These are phyloP conservation scores for Knoxia roxburghii DNA, from an alignment of 257 asterid species.

Conservation along the genomic window DNA sequence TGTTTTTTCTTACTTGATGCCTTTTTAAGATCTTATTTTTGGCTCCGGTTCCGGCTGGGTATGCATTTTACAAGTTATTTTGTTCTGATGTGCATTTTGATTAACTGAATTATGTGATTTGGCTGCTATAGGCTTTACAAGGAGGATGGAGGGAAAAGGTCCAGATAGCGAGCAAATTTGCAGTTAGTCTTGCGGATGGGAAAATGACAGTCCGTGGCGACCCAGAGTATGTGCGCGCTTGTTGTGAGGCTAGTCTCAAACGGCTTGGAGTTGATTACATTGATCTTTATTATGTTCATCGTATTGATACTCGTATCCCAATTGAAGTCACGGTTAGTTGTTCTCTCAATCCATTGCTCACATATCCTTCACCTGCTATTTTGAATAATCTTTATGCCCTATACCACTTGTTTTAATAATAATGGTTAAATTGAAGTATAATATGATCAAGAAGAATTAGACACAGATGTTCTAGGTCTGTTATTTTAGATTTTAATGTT, in stretches of 20 bases:
- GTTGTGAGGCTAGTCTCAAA: constrained; percentile 36
- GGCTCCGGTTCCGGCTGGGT: no score
- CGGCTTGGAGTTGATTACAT: constrained; percentile 28
- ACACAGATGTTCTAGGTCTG: no score
- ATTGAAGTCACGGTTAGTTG: constrained; percentile 43
- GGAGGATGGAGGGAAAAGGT: constrained; percentile 26
- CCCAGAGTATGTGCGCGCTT: constrained; percentile 32
- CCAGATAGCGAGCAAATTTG: constrained; percentile 31
- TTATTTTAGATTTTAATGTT: no score
- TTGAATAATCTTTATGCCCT: background rate
- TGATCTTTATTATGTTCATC: constrained; percentile 36
- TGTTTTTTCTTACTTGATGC: no score
- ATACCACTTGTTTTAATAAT: background rate
- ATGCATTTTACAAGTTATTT: no score
- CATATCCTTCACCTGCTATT: background rate
- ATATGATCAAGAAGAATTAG: no score
- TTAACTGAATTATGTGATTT: background rate
- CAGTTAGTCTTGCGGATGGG: constrained; percentile 2
- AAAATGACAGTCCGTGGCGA: constrained; percentile 26
- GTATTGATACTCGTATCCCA: constrained; percentile 31
- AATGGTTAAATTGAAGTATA: no score
- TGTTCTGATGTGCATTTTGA: background rate
- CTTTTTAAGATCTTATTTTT: no score
- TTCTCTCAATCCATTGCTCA: background rate
- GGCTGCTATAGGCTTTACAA: constrained; percentile 24